phyloP scores from a whole-genome alignment of 495 filamentous ascomycete species.

The Usnea hakonensis region DNA sequence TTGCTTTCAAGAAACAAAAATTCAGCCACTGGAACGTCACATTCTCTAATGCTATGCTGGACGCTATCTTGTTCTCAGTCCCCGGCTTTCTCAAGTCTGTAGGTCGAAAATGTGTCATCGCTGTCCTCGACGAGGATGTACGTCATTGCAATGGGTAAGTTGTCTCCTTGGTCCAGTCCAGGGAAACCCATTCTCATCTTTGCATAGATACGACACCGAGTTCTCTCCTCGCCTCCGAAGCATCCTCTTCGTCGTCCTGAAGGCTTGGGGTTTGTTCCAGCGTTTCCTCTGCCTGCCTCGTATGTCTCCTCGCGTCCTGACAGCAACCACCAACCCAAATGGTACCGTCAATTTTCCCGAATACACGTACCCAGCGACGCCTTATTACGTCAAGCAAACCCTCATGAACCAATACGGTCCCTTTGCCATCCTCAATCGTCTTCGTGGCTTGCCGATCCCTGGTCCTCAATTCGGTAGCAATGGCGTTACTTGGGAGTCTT shows the following conservation, averaged over 20 bases:
- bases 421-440: conserved; percentile 12
- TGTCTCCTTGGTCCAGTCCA: neutral
- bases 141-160: conserved; percentile 16
- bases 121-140: conserved; percentile 20
- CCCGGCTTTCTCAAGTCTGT: conserved; percentile 14
- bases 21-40: conserved; percentile 11
- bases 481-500: conserved; percentile 13
- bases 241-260: conserved; percentile 9
- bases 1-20: conserved; percentile 6
- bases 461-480: conserved; percentile 7
- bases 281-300: conserved; percentile 19
- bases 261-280: conserved; percentile 10
- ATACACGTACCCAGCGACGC: conserved; percentile 14
- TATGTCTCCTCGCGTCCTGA: conserved; percentile 8
- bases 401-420: conserved; percentile 19
- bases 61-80: conserved; percentile 17
- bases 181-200: neutral
- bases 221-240: conserved; percentile 7
- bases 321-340: conserved; percentile 11
- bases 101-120: conserved; percentile 16
- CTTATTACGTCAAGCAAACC: conserved; percentile 20
- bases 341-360: conserved; percentile 16
- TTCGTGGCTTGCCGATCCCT: conserved; percentile 14
- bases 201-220: conserved; percentile 6
- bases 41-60: conserved; percentile 18